Evolutionary conservation across 2,329 filamentous ascomycete genomes (phyloP).

Genomic region (Sporothrix luriei): DNA sequence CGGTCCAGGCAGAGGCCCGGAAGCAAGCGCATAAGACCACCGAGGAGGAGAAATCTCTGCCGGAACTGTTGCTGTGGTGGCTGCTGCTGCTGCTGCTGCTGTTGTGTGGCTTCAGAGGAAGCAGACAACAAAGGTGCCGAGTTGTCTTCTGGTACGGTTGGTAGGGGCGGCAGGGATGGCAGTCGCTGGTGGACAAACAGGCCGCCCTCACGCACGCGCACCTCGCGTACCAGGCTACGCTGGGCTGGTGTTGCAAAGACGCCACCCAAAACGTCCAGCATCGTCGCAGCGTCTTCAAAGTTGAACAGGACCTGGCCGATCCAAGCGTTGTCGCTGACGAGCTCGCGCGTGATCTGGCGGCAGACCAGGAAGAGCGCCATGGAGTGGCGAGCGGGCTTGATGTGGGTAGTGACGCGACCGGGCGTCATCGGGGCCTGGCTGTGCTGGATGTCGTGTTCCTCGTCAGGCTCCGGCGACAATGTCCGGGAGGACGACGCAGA

Average conservation of each 20-base stretch:
- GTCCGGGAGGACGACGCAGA: not conserved
- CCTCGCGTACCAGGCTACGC: constrained; percentile 33
- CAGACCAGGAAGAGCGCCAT: constrained; percentile 36
- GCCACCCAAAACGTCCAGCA: constrained; percentile 36
- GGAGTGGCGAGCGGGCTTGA: constrained; percentile 34
- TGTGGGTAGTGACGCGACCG: constrained; percentile 28
- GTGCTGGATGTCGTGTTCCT: not conserved
- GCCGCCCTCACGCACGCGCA: constrained; percentile 35
- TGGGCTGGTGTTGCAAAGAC: constrained; percentile 29
- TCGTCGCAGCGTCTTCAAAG: constrained; percentile 36
- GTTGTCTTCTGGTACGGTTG: not conserved
- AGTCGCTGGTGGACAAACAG: constrained; percentile 31
- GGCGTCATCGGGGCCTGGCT: not conserved
- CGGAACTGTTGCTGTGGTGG: constrained; percentile 19
- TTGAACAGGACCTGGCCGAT: constrained; percentile 37
- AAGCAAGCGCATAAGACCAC: constrained; percentile 36
- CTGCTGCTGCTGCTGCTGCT: constrained; percentile 9
- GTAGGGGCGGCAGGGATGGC: not conserved
- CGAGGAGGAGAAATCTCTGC: constrained; percentile 33
- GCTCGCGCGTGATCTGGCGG: constrained; percentile 35
- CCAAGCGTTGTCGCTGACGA: constrained; percentile 35
- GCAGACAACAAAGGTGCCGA: not conserved
- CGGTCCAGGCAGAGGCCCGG: constrained; percentile 36
- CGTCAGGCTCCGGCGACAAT: not conserved
- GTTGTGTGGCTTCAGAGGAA: not conserved